Conservation (phyloP, 768 basidiomycete species). For the Boletus rubropictus region DNA sequence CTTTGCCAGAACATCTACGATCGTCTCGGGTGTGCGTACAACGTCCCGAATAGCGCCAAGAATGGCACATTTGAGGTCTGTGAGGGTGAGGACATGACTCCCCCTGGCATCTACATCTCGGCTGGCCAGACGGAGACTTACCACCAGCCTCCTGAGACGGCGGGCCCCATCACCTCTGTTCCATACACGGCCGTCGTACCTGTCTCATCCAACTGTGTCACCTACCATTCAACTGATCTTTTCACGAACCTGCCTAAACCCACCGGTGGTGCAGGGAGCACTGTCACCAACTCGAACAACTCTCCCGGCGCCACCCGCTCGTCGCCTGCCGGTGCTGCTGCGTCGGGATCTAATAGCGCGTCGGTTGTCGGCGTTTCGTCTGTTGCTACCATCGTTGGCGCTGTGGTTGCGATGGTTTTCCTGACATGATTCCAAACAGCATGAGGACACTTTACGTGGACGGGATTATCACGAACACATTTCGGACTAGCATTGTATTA, state of each 20-base stretch:
- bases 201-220: conserved; percentile 41
- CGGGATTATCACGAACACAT: background rate
- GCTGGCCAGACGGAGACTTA: conserved; percentile 41
- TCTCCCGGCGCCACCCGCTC: conserved; percentile 12
- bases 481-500: background rate
- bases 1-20: conserved; percentile 71
- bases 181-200: conserved; percentile 40
- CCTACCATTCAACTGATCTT: conserved; percentile 33
- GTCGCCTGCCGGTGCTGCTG: conserved; percentile 13
- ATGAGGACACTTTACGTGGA: background rate
- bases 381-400: conserved; percentile 28
- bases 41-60: conserved; percentile 59
- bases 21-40: conserved; percentile 69
- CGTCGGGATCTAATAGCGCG: conserved; percentile 15
- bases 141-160: conserved; percentile 43
- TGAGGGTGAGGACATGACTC: conserved; percentile 56
- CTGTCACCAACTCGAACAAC: background rate
- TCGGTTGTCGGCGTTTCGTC: conserved; percentile 25
- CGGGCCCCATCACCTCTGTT: conserved; percentile 39
- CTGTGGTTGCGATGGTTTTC: conserved; percentile 32
- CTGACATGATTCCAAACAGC: conserved; percentile 22
- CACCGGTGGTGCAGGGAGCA: background rate
- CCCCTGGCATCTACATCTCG: conserved; percentile 46
- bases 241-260: conserved; percentile 26
- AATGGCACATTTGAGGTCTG: conserved; percentile 61